phyloP scores from a whole-genome alignment of 2,329 filamentous ascomycete genomes.

The Tetracladium maxilliforme region DNA sequence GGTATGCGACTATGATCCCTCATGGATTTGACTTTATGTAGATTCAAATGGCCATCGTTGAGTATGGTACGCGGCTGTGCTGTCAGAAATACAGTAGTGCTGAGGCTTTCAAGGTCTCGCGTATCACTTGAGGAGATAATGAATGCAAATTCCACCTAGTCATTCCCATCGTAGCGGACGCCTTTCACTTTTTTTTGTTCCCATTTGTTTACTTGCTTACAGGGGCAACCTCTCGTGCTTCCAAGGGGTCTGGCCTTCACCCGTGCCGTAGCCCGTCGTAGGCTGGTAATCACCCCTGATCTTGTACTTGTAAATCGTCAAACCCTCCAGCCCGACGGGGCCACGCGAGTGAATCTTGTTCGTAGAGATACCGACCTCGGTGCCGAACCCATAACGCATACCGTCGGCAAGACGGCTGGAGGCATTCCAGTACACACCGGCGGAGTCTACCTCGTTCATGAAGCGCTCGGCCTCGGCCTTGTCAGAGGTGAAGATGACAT shows the following conservation, averaged over 20 bases:
- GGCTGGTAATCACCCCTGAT: slow-evolving; percentile 71
- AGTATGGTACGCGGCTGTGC: too few relatives aligned
- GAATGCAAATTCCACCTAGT: too few relatives aligned
- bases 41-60: too few relatives aligned
- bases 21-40: too few relatives aligned
- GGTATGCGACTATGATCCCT: too few relatives aligned
- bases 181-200: too few relatives aligned
- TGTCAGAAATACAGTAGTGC: too few relatives aligned
- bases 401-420: slow-evolving; percentile 91
- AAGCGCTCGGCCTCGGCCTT: slow-evolving; percentile 60
- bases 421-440: slow-evolving; percentile 94
- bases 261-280: slow-evolving; percentile 60
- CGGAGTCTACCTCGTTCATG: slow-evolving; percentile 73
- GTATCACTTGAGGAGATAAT: too few relatives aligned
- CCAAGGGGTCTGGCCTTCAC: slow-evolving; percentile 40
- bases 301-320: slow-evolving; percentile 97
- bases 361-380: slow-evolving; percentile 94
- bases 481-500: slow-evolving; percentile 69
- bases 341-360: slow-evolving; percentile 96
- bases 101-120: too few relatives aligned
- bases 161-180: too few relatives aligned
- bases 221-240: slow-evolving; percentile 34
- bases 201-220: not conserved
- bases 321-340: slow-evolving; percentile 81
- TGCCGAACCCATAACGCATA: slow-evolving; percentile 94